Base-by-base conservation (phyloP, 176 grass and related monocot species). In the Thalia dealbata region DNA sequence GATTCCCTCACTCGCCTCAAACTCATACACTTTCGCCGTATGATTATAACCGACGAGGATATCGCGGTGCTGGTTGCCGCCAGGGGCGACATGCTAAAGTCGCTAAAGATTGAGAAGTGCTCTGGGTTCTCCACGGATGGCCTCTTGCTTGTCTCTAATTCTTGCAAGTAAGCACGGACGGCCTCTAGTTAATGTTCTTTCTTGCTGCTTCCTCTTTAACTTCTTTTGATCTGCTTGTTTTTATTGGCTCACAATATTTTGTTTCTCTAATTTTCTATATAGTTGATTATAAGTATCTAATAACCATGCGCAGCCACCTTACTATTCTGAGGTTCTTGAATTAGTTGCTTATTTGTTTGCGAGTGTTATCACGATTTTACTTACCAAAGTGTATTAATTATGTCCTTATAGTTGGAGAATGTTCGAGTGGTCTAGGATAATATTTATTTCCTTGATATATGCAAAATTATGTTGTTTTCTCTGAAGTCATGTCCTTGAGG, bases 51-150 rank as follows among this genome's bases (percentile, higher is more conserved):
- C 23, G 74, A 76, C 59, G 60, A 45, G 3, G 60, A 76, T 42
- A 48, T 76, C 43, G 74, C 0, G 12, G 74, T 76, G 60, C 74
- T 76, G 8, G 74, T 76, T 13, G 30, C 44, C 56, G 74, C 61
- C 23, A 61, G 74, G 44, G 74, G 60, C 2, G 30, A 65, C 59
- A 76, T 50, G 74, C 59, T 76, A 6, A 42, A 50, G 74, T 76
- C 74, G 7, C 21, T 76, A 10, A 76, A 76, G 74, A 41, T 76
- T 22, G 74, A 76, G 8, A 76, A 76, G 43, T 65, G 60, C 59
- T 76, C 74, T 14, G 74, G 60, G 5, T 76, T 76, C 74, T 76
- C 74, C 19, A 76, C 58, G 12, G 44, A 76, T 6, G 60, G 56
- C 60, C 74, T 76, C 42, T 10, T 28, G 23, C 42, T 28, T 21